These are phyloP conservation scores for Adenanthera pavonina DNA, from an alignment of 306 rosid species.

Conservation along the genomic window DNA sequence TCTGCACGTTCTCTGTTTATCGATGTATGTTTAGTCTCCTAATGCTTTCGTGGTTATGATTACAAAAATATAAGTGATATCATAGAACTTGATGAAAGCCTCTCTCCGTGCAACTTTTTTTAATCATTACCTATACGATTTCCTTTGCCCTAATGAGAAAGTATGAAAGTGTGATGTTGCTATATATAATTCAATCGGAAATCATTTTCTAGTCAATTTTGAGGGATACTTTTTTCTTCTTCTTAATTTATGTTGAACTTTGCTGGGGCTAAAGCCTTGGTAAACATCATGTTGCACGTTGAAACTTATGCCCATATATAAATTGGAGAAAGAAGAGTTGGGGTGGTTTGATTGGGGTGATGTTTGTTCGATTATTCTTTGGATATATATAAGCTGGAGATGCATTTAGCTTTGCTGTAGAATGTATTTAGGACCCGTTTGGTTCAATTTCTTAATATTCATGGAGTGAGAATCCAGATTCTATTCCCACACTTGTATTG, in stretches of 20 bases:
- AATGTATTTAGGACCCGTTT: too few species aligned
- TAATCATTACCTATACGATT: background rate
- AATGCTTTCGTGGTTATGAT: slow-evolving; percentile 32
- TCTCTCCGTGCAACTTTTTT: background rate
- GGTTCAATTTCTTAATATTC: too few species aligned
- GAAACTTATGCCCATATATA: too few species aligned
- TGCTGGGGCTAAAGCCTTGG: background rate
- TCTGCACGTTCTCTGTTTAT: slow-evolving; percentile 34
- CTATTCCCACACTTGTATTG: too few species aligned
- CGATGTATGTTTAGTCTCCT: slow-evolving; percentile 6
- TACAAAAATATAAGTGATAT: slow-evolving; percentile 20
- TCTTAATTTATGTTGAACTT: background rate
- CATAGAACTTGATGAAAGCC: slow-evolving; percentile 1
- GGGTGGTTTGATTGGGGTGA: background rate
- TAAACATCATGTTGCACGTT: too few species aligned
- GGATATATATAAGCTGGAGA: background rate
- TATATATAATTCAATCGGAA: slow-evolving; percentile 34
- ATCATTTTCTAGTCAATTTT: slow-evolving; percentile 8
- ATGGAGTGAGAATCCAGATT: too few species aligned
- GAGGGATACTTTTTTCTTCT: too few species aligned
- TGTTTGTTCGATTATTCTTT: background rate
- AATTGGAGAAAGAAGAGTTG: too few species aligned
- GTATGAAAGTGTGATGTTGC: background rate
- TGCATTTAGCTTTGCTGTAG: background rate
- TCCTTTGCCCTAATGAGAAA: slow-evolving; percentile 15